Base-by-base conservation (phyloP, 2,329 filamentous ascomycete species). In the Claviceps citrina region DNA sequence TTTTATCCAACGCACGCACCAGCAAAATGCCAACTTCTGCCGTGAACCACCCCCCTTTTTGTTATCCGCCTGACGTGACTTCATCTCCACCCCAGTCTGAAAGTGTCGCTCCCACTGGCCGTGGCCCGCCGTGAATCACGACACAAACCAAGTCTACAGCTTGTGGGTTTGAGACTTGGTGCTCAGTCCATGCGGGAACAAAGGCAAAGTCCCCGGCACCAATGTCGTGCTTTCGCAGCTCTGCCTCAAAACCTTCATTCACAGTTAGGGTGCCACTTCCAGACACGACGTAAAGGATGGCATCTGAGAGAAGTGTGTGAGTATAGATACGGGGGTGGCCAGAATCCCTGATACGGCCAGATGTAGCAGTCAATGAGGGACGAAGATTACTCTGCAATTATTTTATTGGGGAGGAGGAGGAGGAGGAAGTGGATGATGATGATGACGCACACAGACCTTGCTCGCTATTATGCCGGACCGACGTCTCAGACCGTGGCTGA, bases 381-480 rank as follows among this genome's bases (percentile, higher is more conserved):
- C n/a, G n/a, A n/a, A n/a, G n/a, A n/a, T n/a, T n/a, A n/a, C n/a
- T n/a, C n/a, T n/a, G n/a, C n/a, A n/a, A n/a, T n/a, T n/a, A n/a
- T n/a, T n/a, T n/a, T n/a, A n/a, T n/a, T n/a, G n/a, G n/a, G n/a
- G n/a, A n/a, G n/a, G n/a, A n/a, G n/a, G n/a, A n/a, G n/a, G n/a
- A n/a, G n/a, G n/a, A n/a, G n/a, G n/a, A n/a, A n/a, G n/a, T n/a
- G n/a, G n/a, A n/a, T n/a, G n/a, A n/a, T n/a, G 15, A 31, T 12
- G 15, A 22, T 22, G 3, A 12, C 4, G 2, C 9, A 24, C 13
- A 47, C 63, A 49, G 52, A 76, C 73, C 73, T 66, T 83, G 76
- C 51, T 76, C 70, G 40, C 77, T 78, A 49, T 84, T 77, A 50
- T 84, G 80, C 46, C 80, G 77, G 18, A 84, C 65, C 5, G 72